Percentiles rank a stretch among this genome's conserved stretches.
Evolutionary conservation across 169 alveolate species (phyloP).

Genomic region (Plasmodium cynomolgi): DNA sequence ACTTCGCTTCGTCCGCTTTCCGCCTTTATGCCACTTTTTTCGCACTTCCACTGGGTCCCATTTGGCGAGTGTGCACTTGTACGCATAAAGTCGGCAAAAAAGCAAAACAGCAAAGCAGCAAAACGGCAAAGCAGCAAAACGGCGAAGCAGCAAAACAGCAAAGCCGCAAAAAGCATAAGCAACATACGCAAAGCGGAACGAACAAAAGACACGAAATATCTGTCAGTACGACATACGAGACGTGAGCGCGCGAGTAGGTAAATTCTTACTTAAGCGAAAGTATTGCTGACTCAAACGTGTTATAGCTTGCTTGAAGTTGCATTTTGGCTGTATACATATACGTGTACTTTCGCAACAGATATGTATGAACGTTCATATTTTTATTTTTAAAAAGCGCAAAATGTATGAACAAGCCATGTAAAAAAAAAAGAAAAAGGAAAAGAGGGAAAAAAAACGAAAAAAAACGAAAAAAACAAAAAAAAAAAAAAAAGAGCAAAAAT

Average conservation of each 20-base stretch:
- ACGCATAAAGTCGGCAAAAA: slow-evolving; percentile 26
- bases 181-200: background rate
- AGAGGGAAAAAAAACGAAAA: background rate
- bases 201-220: background rate
- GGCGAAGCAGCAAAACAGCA: background rate
- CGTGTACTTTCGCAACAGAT: background rate
- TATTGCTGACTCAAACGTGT: background rate
- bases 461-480: background rate
- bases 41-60: background rate
- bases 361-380: slow-evolving; percentile 8
- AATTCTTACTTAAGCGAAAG: slow-evolving; percentile 18
- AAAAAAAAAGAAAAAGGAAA: slow-evolving; percentile 2
- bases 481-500: background rate
- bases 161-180: background rate
- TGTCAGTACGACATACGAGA: slow-evolving; percentile 38
- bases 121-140: background rate
- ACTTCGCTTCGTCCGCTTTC: background rate
- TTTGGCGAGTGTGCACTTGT: slow-evolving; percentile 35
- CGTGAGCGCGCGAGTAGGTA: slow-evolving; percentile 10
- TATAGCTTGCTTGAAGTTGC: background rate
- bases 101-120: background rate
- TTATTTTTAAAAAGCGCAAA: background rate
- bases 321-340: background rate
- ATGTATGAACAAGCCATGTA: slow-evolving; percentile 10
- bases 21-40: background rate